Base-by-base conservation (phyloP, 371 early-diverging fungal species). In the Syncephalis fuscata region DNA sequence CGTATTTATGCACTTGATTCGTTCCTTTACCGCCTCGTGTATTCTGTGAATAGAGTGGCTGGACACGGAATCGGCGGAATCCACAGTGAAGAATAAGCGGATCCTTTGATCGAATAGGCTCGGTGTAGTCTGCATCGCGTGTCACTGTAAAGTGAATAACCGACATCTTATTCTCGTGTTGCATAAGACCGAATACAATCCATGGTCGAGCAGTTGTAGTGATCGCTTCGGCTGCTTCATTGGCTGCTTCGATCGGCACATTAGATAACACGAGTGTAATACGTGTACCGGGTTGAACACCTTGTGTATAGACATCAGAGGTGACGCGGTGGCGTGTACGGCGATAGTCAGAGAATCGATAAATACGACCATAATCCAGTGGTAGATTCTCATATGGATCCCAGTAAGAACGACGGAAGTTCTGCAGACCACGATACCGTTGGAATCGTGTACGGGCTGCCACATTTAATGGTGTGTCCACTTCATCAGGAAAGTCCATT, bases 331-430 rank as follows among this genome's bases (percentile, higher is more conserved):
- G 54, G 63, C 80, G 76, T 23, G 90, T 86, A 53, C 80, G 74
- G 36, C 60, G 59, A 51, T 77, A 86, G 67, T 87, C 87, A 57
- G 86, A 80, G 56, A 93, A 90, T 63, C 89, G 87, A 77, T 92
- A 93, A 48, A 96, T 90, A 40, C 90, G 80, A 19, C 78, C 76
- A 62, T 93, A 96, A 61, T 94, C 95, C 25, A 82, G 61, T 1
- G 97, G 97, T 49, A 96, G 66, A 64, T 92, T 92, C 65, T 96
- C 97, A 72, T 88, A 90, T 8, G 93, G 87, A 65, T 95, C 94
- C 97, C 97, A 97, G 15, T 90, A 81, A 2, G 92, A 89, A 15
- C 87, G 87, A 46, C 92, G 71, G 70, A 92, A 85, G 39, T 81
- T 83, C 64, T 88, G 82, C 51, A 97, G 68, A 25, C 94, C 95